Evolutionary conservation across 495 filamentous ascomycete genomes (phyloP).

Genomic region (Penicillium macrosclerotiorum): DNA sequence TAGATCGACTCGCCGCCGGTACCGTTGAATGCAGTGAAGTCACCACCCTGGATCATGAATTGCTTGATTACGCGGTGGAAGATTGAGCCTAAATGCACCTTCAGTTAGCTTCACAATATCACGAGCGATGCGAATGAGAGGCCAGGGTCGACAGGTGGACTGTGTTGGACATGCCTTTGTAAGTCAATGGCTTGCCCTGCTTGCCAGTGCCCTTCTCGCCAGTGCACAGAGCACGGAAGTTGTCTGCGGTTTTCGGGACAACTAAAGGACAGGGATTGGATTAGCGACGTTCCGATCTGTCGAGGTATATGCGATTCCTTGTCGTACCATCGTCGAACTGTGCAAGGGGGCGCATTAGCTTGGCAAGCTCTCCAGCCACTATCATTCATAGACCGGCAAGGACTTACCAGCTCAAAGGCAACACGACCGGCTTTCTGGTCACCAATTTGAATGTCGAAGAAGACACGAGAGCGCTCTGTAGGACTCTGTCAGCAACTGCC

Average conservation of each 20-base stretch:
- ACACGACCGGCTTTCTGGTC: slow-evolving; percentile 68
- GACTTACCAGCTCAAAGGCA: slow-evolving; percentile 73
- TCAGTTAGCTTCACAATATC: not conserved
- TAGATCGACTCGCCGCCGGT: slow-evolving; percentile 98
- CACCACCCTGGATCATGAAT: slow-evolving; percentile 99
- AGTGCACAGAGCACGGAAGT: slow-evolving; percentile 94
- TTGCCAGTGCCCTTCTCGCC: slow-evolving; percentile 87
- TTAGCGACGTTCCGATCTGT: slow-evolving; percentile 10
- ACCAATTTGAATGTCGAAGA: slow-evolving; percentile 85
- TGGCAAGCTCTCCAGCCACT: not conserved
- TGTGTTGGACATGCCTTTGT: slow-evolving; percentile 43
- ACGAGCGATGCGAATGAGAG: not conserved
- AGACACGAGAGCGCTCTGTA: slow-evolving; percentile 67
- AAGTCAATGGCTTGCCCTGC: slow-evolving; percentile 77
- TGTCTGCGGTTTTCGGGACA: slow-evolving; percentile 88
- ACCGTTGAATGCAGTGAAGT: slow-evolving; percentile 94
- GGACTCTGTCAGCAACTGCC: slow-evolving; percentile 16
- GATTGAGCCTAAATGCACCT: slow-evolving; percentile 52
- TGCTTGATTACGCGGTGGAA: slow-evolving; percentile 99
- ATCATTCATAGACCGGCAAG: not conserved
- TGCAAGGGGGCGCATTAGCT: slow-evolving; percentile 11
- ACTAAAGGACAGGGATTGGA: slow-evolving; percentile 42
- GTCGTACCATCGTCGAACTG: slow-evolving; percentile 72
- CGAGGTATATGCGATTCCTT: not conserved
- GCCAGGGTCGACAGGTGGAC: not conserved